phyloP scores from a whole-genome alignment of 805 yeast genomes.

The Candida ascalaphidarum region DNA sequence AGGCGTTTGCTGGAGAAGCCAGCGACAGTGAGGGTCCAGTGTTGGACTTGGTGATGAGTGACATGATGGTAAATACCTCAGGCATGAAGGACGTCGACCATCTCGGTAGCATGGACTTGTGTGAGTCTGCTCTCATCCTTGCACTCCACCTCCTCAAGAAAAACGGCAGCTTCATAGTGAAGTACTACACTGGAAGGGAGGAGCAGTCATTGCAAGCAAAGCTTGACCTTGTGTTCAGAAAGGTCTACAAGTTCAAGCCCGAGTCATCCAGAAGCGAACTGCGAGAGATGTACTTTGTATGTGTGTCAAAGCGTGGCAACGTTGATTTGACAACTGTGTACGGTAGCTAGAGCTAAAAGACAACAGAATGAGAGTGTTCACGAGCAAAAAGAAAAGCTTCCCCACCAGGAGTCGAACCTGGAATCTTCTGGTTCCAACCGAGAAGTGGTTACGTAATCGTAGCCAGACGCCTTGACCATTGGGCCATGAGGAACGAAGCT shows the following conservation, averaged over 20 bases:
- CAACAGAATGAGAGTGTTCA: no score
- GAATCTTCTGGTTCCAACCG: constrained; percentile 2
- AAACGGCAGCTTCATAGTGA: constrained; percentile 72
- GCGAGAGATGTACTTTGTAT: constrained; percentile 75
- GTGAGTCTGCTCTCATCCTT: constrained; percentile 82
- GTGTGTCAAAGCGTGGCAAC: constrained; percentile 47
- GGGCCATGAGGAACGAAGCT: constrained; percentile 22
- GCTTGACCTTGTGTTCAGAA: constrained; percentile 48
- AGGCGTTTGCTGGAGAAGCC: constrained; percentile 33
- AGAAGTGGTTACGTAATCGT: constrained; percentile 7
- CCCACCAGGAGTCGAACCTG: constrained; percentile 1
- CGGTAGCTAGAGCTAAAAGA: no score
- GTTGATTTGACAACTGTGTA: no score
- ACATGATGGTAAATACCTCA: constrained; percentile 90
- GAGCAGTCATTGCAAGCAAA: constrained; percentile 57
- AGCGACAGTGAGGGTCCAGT: neutral
- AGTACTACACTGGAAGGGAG: constrained; percentile 77
- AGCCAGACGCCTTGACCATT: constrained; percentile 20
- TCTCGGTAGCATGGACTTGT: constrained; percentile 76
- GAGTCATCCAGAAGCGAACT: constrained; percentile 72
- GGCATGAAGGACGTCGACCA: constrained; percentile 82
- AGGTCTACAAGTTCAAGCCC: constrained; percentile 71
- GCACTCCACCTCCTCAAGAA: constrained; percentile 63
- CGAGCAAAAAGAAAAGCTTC: no score
- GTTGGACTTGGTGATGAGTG: constrained; percentile 46